Evolutionary conservation across 2,329 filamentous ascomycete genomes (phyloP), one percentile per base, ranked within the genome.

Genomic region (Catunica adiposa): DNA sequence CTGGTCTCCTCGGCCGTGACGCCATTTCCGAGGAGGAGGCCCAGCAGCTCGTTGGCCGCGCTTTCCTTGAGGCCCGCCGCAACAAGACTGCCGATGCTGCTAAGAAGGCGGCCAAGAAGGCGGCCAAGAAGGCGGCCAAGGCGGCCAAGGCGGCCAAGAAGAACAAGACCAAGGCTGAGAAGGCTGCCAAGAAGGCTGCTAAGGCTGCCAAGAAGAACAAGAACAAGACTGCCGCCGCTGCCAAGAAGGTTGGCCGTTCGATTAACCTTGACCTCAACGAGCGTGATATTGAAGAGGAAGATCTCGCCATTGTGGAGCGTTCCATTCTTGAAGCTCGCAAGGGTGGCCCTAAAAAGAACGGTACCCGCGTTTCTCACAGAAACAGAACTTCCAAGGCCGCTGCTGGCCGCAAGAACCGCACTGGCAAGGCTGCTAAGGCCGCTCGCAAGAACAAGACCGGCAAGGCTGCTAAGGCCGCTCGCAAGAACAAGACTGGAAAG

Each of bases 401-500:
- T 11, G 54, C 38, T 42, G 20, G n/a, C 47, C 50, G 50, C 51
- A 56, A 51, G 48, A 57, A 53, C 26, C 37, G 38, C 22, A 52
- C 55, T 42, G 34, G 31, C 23, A 54, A 54, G 23, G 53, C 40
- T 23, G 48, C 53, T 15, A 23, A n/a, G 8, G 23, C 38, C n/a
- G 34, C 25, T 15, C 50, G 50, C 29, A 55, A 55, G 22, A 46
- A 46, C 52, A 47, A 47, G 38, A 47, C 40, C 11, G 9, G 20
- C 46, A 40, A 55, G 54, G 54, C 46, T 37, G 38, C n/a, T 15
- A 51, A 51, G 14, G 54, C 38, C 29, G 20, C 26, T 34, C 50
- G 50, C 51, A 56, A 51, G 48, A 57, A 53, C 26, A 47, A 48
- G 37, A 52, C 55, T 42, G 34, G 31, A 17, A 54, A 54, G 23